Evolutionary conservation across 1,284 basidiomycete species (phyloP).

Genomic region (Anthracocystis setariae): DNA sequence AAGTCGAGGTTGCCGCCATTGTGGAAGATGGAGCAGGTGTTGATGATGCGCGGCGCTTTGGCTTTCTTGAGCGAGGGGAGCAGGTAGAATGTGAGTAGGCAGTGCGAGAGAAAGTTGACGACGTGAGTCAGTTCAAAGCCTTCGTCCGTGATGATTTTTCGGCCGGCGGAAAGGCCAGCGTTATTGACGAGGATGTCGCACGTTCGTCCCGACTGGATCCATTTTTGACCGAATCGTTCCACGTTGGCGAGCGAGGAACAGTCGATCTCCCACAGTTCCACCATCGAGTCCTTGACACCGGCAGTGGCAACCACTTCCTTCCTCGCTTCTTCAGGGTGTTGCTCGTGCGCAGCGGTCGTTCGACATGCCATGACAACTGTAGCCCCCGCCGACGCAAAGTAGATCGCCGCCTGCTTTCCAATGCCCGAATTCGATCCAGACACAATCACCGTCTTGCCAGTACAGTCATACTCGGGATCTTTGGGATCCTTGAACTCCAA

Average conservation of each 20-base stretch:
- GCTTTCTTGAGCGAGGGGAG: constrained; percentile 46
- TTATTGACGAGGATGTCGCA: constrained; percentile 54
- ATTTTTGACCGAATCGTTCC: constrained; percentile 39
- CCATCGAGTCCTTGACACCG: constrained; percentile 18
- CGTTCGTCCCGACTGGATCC: constrained; percentile 29
- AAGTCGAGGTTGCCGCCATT: constrained; percentile 54
- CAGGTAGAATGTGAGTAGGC: constrained; percentile 51
- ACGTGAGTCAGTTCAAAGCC: constrained; percentile 55
- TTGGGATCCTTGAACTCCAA: constrained; percentile 23
- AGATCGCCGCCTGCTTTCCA: constrained; percentile 51
- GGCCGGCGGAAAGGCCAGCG: constrained; percentile 41
- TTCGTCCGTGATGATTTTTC: constrained; percentile 42
- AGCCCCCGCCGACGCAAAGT: constrained; percentile 49
- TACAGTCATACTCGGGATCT: constrained; percentile 30
- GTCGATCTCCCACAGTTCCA: constrained; percentile 61
- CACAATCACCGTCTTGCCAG: constrained; percentile 54
- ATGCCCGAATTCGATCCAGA: constrained; percentile 57
- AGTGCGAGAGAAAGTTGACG: constrained; percentile 56
- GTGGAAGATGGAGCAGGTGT: constrained; percentile 59
- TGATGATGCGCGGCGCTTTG: constrained; percentile 50
- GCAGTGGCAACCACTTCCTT: constrained; percentile 26
- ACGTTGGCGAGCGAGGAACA: constrained; percentile 46
- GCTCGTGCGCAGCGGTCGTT: constrained; percentile 53
- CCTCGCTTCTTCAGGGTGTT: constrained; percentile 47
- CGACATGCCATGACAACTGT: constrained; percentile 58